Percentiles rank a stretch among this genome's conserved stretches.
These are phyloP conservation scores for Leucocoprinus leucothites DNA, from an alignment of 768 basidiomycete genomes.

Conservation along the genomic window DNA sequence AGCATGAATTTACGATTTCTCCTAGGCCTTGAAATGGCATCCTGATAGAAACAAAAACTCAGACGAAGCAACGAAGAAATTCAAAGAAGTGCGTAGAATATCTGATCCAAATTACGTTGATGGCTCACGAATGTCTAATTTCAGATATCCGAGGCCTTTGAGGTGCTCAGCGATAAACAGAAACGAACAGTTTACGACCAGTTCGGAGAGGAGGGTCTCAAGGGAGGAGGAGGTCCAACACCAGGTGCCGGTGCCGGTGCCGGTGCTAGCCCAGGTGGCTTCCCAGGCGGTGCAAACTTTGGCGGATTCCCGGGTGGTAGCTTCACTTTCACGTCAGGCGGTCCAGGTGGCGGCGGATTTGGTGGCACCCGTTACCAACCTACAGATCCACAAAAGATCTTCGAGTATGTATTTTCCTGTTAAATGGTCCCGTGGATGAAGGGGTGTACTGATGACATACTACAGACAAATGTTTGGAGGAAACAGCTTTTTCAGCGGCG, in stretches of 20 bases:
- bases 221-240: conserved; percentile 60
- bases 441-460: background rate
- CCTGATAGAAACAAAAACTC: conserved; percentile 88
- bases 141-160: conserved; percentile 93
- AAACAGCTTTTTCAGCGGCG: conserved; percentile 26
- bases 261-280: conserved; percentile 23
- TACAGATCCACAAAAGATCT: conserved; percentile 82
- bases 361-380: conserved; percentile 55
- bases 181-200: conserved; percentile 89
- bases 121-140: conserved; percentile 3
- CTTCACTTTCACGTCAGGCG: conserved; percentile 53
- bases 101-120: background rate
- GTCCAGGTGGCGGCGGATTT: conserved; percentile 40
- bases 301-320: conserved; percentile 45
- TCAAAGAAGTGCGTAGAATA: conserved; percentile 72
- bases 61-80: conserved; percentile 83
- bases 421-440: too few species aligned
- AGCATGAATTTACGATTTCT: conserved; percentile 7
- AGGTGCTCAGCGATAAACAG: conserved; percentile 86
- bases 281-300: conserved; percentile 23
- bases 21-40: conserved; percentile 87
- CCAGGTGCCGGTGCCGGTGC: conserved; percentile 31
- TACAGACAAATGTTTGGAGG: conserved; percentile 56
- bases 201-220: conserved; percentile 93
- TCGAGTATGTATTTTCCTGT: conserved; percentile 58